Percentiles rank a stretch among this genome's conserved stretches.
These are phyloP conservation scores for Candida dajiaensis DNA, from an alignment of 805 yeast species.

Conservation along the genomic window DNA sequence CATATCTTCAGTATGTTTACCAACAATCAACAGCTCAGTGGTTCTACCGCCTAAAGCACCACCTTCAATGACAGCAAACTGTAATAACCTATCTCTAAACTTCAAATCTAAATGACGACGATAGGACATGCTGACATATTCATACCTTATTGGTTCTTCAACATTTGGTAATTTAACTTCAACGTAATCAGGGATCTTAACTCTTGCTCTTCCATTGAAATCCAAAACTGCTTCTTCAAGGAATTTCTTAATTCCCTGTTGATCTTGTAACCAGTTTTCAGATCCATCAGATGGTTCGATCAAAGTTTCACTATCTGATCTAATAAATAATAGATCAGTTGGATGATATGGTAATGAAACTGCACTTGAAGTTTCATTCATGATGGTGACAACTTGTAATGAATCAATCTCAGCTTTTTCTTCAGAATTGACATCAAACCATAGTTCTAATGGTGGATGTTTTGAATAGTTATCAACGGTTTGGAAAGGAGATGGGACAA, in stretches of 20 bases:
- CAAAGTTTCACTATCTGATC: constrained; percentile 13
- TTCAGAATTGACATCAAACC: constrained; percentile 39
- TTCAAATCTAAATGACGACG: constrained; percentile 40
- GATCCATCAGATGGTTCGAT: constrained; percentile 12
- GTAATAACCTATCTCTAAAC: constrained; percentile 31
- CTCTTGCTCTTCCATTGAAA: constrained; percentile 31
- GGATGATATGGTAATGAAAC: constrained; percentile 36
- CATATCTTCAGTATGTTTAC: constrained; percentile 22
- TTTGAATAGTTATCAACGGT: constrained; percentile 22
- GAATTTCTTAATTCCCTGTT: constrained; percentile 39
- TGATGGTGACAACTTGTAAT: constrained; percentile 38
- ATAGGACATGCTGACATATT: constrained; percentile 37
- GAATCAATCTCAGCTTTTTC: constrained; percentile 28
- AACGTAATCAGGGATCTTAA: constrained; percentile 34
- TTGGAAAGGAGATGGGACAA: constrained; percentile 38
- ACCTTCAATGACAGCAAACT: constrained; percentile 46
- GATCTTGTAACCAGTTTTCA: constrained; percentile 24
- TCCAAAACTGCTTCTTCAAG: constrained; percentile 32
- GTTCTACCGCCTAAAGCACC: constrained; percentile 52
- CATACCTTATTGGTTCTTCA: constrained; percentile 36
- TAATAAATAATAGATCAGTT: constrained; percentile 39
- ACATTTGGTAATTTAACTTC: constrained; percentile 30
- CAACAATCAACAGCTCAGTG: constrained; percentile 42
- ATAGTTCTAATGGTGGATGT: constrained; percentile 52
- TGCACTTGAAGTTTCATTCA: constrained; percentile 36